Evolutionary conservation across 2,329 filamentous ascomycete species (phyloP), one percentile per base, ranked within the genome.

Genomic region (Botryotinia convoluta): DNA sequence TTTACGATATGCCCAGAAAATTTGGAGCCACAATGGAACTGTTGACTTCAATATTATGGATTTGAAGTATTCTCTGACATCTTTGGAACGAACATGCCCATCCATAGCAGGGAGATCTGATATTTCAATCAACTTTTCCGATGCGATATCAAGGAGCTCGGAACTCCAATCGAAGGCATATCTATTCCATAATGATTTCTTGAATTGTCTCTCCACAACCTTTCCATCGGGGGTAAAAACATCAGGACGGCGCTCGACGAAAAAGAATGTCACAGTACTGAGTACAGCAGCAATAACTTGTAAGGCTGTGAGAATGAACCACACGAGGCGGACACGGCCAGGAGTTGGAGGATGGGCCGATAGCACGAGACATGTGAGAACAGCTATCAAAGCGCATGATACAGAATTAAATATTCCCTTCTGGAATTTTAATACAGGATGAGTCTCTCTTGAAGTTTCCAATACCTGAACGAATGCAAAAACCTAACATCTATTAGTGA

Each of bases 121-220:
- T 45, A 90, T 81, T 44, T 91, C 87, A 4, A 94, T 85, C 60
- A 86, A 87, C 77, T 91, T 89, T 77, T 85, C 85, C 10, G 82
- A 82, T 3, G 90, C 89, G 39, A 85, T 80, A 2, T 82, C 79
- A 26, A 94, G 84, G 0, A 93, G 77, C 1, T 83, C 80, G 2
- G 79, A 81, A 1, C 87, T 84, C 92, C 92, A 95, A 71, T 83
- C 83, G 82, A 89, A 94, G 8, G 88, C 92, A 78, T 89, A 88
- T 72, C 88, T 87, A 69, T 83, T 86, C 73, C 90, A 84, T 4
- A 89, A 86, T 5, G 89, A 89, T 4, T 84, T 84, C 0, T 90
- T 90, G 77, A 85, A 86, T 81, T 91, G 86, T n/a, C 84, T 83
- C 77, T 95, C 92, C 42, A 95, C 90, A 10, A 85, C 77, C 71